Evolutionary conservation across 2,329 filamentous ascomycete species (phyloP).

Genomic region (Beauveria rudraprayagi): DNA sequence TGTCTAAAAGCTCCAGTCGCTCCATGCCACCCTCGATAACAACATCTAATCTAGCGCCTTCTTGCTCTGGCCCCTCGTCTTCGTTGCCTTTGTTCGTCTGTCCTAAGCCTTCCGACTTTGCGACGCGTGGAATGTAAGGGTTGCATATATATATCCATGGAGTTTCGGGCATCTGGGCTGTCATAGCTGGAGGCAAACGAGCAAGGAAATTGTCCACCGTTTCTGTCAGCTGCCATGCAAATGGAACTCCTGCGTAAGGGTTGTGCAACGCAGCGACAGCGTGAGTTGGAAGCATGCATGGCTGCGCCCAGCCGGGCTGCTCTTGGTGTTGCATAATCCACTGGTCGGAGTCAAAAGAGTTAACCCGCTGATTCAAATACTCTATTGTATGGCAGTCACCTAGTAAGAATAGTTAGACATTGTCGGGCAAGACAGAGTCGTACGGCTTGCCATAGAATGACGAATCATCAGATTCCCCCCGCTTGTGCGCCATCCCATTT

Average conservation of each 20-base stretch:
- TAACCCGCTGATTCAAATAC: constrained; percentile 40
- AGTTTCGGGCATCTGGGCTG: constrained; percentile 33
- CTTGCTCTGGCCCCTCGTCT: constrained; percentile 40
- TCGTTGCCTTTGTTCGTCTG: constrained; percentile 36
- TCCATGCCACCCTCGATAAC: constrained; percentile 47
- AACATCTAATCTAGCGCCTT: constrained; percentile 35
- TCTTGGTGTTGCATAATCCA: constrained; percentile 31
- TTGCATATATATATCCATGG: constrained; percentile 71
- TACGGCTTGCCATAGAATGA: not conserved
- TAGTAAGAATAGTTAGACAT: constrained; percentile 22
- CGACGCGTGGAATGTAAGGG: constrained; percentile 40
- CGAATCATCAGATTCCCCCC: not conserved
- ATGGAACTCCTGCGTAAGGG: constrained; percentile 44
- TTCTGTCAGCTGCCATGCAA: constrained; percentile 58
- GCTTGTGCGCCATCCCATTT: not conserved
- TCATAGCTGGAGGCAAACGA: constrained; percentile 61
- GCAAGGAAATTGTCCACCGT: constrained; percentile 56
- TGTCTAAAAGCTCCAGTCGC: constrained; percentile 36
- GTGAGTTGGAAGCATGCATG: constrained; percentile 13
- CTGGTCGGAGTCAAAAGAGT: constrained; percentile 38
- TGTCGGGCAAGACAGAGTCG: not conserved
- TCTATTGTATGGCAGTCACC: constrained; percentile 45
- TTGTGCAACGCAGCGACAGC: constrained; percentile 42
- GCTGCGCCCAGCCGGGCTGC: constrained; percentile 21
- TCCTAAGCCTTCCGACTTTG: constrained; percentile 25